These are phyloP conservation scores for Kodamaea sp. DNA, from an alignment of 1,139 yeast genomes.

Conservation along the genomic window DNA sequence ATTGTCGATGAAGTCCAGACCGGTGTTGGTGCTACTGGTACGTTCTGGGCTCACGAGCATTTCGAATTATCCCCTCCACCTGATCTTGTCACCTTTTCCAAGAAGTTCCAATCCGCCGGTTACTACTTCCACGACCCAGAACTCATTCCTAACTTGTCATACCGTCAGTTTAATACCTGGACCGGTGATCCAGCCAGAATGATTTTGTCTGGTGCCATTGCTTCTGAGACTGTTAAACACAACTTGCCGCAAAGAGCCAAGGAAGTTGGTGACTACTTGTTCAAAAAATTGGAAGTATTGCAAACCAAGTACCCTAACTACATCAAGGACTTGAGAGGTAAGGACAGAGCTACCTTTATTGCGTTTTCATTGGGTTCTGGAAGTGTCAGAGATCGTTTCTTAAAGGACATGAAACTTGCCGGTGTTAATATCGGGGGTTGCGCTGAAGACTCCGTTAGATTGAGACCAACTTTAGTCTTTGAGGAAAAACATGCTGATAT, in stretches of 20 bases:
- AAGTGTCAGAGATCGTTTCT: constrained; percentile 58
- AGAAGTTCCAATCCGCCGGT: constrained; percentile 86
- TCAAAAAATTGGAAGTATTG: constrained; percentile 49
- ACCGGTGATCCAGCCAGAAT: constrained; percentile 86
- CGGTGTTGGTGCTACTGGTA: constrained; percentile 85
- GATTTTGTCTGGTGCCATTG: constrained; percentile 69
- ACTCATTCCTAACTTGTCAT: constrained; percentile 67
- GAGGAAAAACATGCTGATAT: constrained; percentile 77
- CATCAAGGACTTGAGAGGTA: constrained; percentile 66
- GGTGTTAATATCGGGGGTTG: constrained; percentile 85
- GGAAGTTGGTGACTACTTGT: constrained; percentile 66
- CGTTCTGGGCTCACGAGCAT: constrained; percentile 85
- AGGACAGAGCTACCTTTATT: constrained; percentile 72
- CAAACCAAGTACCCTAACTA: constrained; percentile 52
- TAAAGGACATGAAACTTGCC: constrained; percentile 52
- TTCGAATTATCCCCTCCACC: constrained; percentile 73
- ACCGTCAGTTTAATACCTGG: constrained; percentile 90
- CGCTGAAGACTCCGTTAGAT: constrained; percentile 70
- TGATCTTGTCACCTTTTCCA: constrained; percentile 80
- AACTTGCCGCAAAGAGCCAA: constrained; percentile 57
- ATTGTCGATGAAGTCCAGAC: constrained; percentile 87
- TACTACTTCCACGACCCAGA: constrained; percentile 74
- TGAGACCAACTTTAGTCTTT: constrained; percentile 75
- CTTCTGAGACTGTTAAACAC: constrained; percentile 60
- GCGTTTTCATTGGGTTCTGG: constrained; percentile 69